Evolutionary conservation across 2,329 filamentous ascomycete species (phyloP).

Genomic region (Cladosporium colombiae): DNA sequence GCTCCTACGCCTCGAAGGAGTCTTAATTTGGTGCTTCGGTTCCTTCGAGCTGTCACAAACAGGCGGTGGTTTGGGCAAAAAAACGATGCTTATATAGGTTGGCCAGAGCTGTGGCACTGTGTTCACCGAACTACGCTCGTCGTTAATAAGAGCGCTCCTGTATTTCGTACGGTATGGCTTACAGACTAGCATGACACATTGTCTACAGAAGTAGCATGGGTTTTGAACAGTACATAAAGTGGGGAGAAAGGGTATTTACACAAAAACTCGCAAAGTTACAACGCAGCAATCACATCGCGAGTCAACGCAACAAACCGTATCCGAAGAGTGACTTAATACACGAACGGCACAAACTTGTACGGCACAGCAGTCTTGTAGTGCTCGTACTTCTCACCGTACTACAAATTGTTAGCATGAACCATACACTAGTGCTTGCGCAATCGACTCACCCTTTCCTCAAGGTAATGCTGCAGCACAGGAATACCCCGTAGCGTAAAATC

Average conservation of each 20-base stretch:
- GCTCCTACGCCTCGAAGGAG: background rate
- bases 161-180: background rate
- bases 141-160: background rate
- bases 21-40: background rate
- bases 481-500: slow-evolving; percentile 50
- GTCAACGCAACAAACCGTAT: background rate
- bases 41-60: background rate
- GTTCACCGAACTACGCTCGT: background rate
- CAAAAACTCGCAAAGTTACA: background rate
- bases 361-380: slow-evolving; percentile 42
- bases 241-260: slow-evolving; percentile 17
- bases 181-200: background rate
- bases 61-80: background rate
- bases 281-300: slow-evolving; percentile 4
- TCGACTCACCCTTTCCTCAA: slow-evolving; percentile 42
- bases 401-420: background rate
- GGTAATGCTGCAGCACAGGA: slow-evolving; percentile 53
- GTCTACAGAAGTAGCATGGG: background rate
- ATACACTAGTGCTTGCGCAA: background rate
- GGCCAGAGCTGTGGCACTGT: background rate
- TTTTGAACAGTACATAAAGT: slow-evolving; percentile 6
- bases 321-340: slow-evolving; percentile 25
- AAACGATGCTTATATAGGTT: background rate
- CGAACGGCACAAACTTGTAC: slow-evolving; percentile 42
- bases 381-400: slow-evolving; percentile 44